Percentiles rank a stretch among this genome's conserved stretches.
Conservation (phyloP, 352 stramenopile species). For the Pythium chondricola region DNA sequence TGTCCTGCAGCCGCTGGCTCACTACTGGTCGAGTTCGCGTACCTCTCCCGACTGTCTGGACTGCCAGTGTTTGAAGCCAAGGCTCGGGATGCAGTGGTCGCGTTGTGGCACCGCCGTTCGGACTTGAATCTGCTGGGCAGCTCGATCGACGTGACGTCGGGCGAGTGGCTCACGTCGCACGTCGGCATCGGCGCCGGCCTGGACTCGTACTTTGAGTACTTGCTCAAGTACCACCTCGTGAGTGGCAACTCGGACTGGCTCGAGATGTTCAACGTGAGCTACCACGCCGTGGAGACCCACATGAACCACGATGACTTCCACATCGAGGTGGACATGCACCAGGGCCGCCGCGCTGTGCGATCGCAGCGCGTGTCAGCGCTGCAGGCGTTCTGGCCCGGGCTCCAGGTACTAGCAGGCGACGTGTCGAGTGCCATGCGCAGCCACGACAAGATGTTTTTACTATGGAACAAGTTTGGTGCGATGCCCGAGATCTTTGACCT, state of each 20-base stretch:
- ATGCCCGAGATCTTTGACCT: slow-evolving; percentile 95
- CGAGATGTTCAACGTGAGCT: slow-evolving; percentile 89
- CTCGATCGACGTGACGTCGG: slow-evolving; percentile 90
- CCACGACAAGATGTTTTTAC: slow-evolving; percentile 92
- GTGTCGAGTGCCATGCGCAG: slow-evolving; percentile 84
- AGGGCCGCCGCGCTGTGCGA: slow-evolving; percentile 46
- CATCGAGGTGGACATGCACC: slow-evolving; percentile 86
- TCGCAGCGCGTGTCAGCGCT: slow-evolving; percentile 77
- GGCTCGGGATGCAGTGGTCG: slow-evolving; percentile 52
- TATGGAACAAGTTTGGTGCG: slow-evolving; percentile 92
- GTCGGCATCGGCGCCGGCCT: slow-evolving; percentile 90
- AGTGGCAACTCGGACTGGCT: slow-evolving; percentile 90
- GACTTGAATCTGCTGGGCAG: slow-evolving; percentile 92
- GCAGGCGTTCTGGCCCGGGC: slow-evolving; percentile 95
- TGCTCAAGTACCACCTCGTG: slow-evolving; percentile 97
- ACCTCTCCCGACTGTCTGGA: slow-evolving; percentile 85
- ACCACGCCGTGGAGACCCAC: slow-evolving; percentile 68
- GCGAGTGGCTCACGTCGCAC: slow-evolving; percentile 70
- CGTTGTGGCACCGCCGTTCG: slow-evolving; percentile 73
- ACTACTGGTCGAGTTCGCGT: slow-evolving; percentile 94
- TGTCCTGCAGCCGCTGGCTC: slow-evolving; percentile 94
- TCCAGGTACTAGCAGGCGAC: slow-evolving; percentile 94
- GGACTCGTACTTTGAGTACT: slow-evolving; percentile 98
- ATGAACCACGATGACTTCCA: slow-evolving; percentile 73
- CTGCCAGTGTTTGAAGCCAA: slow-evolving; percentile 54